Percentiles rank a stretch among this genome's conserved stretches.
These are phyloP conservation scores for Sporothrix pallida DNA, from an alignment of 2,329 filamentous ascomycete species.

Conservation along the genomic window DNA sequence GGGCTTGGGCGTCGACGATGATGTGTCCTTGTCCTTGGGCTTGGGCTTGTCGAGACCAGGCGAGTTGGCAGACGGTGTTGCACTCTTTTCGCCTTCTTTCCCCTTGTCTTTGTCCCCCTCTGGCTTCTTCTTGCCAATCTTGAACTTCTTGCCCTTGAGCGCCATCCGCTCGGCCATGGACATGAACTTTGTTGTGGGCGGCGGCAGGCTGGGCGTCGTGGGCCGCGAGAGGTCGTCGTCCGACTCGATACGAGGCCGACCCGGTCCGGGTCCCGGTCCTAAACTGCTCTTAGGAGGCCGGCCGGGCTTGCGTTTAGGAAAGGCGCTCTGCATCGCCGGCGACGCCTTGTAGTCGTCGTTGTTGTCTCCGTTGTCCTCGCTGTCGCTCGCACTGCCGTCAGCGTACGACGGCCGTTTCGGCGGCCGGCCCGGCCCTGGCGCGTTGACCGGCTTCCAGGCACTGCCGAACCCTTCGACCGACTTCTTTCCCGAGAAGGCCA, in stretches of 20 bases:
- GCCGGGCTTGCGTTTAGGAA: slow-evolving; percentile 43
- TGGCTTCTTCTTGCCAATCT: slow-evolving; percentile 46
- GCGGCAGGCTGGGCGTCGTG: not conserved
- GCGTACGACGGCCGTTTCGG: not conserved
- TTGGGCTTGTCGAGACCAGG: not conserved
- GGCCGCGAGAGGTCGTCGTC: no score
- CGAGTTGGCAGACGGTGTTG: not conserved
- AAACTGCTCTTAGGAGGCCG: slow-evolving; percentile 43
- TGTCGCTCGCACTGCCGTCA: not conserved
- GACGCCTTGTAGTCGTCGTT: slow-evolving; percentile 43
- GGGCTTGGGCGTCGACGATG: not conserved
- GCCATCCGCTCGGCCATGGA: slow-evolving; percentile 65
- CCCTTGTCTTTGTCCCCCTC: not conserved
- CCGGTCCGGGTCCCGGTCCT: no score
- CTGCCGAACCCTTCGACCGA: slow-evolving; percentile 26
- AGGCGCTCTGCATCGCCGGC: slow-evolving; percentile 38
- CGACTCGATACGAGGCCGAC: no score
- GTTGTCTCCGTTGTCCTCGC: slow-evolving; percentile 33
- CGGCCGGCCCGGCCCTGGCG: not conserved
- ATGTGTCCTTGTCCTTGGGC: not conserved
- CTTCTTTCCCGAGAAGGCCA: not conserved
- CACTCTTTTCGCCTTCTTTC: not conserved
- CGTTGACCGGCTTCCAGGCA: slow-evolving; percentile 29
- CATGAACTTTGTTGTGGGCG: slow-evolving; percentile 49
- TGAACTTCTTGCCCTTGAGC: slow-evolving; percentile 59